Evolutionary conservation across 495 filamentous ascomycete genomes (phyloP).

Genomic region (Talaromyces thailandensis): DNA sequence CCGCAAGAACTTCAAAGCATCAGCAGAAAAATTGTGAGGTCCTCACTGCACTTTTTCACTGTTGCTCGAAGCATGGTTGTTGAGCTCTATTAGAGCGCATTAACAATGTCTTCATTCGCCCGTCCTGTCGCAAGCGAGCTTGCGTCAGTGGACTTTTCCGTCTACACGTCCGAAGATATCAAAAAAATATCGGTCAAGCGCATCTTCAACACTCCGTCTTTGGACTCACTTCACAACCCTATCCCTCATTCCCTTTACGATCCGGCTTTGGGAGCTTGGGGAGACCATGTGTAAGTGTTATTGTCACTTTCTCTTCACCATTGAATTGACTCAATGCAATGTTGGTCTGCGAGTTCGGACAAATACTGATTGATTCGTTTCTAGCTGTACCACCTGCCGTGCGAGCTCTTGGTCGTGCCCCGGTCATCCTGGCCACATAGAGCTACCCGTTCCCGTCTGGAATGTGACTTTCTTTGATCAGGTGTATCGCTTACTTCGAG

Average conservation of each 20-base stretch:
- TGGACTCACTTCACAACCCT: slow-evolving; percentile 79
- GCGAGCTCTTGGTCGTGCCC: slow-evolving; percentile 71
- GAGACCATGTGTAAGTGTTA: slow-evolving; percentile 61
- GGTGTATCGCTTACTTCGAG: slow-evolving; percentile 68
- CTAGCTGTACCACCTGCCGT: slow-evolving; percentile 84
- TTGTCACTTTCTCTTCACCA: not conserved
- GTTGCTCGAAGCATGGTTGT: not conserved
- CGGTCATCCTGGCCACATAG: slow-evolving; percentile 91
- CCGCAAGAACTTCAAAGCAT: not conserved
- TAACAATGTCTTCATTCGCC: slow-evolving; percentile 64
- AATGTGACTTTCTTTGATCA: slow-evolving; percentile 93
- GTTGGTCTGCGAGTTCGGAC: too few species aligned
- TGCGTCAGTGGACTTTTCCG: slow-evolving; percentile 79
- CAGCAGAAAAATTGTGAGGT: slow-evolving; percentile 8
- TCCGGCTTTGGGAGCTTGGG: slow-evolving; percentile 83
- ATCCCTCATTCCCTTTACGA: slow-evolving; percentile 88
- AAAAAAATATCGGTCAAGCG: slow-evolving; percentile 81
- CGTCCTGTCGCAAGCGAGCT: slow-evolving; percentile 81
- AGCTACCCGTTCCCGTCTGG: slow-evolving; percentile 85
- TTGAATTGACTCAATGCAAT: too few species aligned
- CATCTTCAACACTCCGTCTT: slow-evolving; percentile 82
- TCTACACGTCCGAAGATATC: slow-evolving; percentile 74
- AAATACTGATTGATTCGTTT: slow-evolving; percentile 13
- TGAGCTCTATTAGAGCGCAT: slow-evolving; percentile 21
- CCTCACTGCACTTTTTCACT: slow-evolving; percentile 6